Conservation (phyloP, 2,329 filamentous ascomycete species). For the Arthrinium puccinioides region DNA sequence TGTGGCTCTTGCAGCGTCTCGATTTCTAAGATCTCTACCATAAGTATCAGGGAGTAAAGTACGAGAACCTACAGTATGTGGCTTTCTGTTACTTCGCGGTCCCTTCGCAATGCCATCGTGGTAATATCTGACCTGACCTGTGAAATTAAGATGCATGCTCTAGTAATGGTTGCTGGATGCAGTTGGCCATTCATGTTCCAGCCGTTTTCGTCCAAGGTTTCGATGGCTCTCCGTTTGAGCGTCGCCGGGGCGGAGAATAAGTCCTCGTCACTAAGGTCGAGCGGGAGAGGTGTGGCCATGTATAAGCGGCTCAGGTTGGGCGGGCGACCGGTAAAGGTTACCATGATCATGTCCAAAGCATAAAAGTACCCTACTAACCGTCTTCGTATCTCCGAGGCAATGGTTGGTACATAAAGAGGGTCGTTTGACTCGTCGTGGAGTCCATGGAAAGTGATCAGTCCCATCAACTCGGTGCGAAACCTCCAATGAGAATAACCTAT, state of each 20-base stretch:
- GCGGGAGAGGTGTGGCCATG: conserved; percentile 28
- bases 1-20: too few relatives aligned
- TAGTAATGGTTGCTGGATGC: conserved; percentile 22
- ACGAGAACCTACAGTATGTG: neutral
- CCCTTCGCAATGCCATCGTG: conserved; percentile 43
- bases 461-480: conserved; percentile 15
- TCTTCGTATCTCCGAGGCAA: conserved; percentile 18
- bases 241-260: conserved; percentile 22
- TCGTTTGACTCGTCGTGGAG: conserved; percentile 40
- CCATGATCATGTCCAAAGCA: conserved; percentile 27
- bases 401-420: conserved; percentile 11
- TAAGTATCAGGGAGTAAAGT: too few relatives aligned
- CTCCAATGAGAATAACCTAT: conserved; percentile 20
- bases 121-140: conserved; percentile 51
- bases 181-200: conserved; percentile 27
- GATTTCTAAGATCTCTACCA: too few relatives aligned
- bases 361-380: conserved; percentile 25
- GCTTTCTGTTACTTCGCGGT: conserved; percentile 7
- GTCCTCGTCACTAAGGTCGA: conserved; percentile 29
- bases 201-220: conserved; percentile 24
- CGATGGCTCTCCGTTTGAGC: conserved; percentile 14
- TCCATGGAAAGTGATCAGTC: conserved; percentile 37
- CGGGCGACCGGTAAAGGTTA: conserved; percentile 34
- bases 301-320: conserved; percentile 28
- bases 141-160: conserved; percentile 29